Conservation (phyloP, 2,329 filamentous ascomycete species). For the Aspergillus fructus region DNA sequence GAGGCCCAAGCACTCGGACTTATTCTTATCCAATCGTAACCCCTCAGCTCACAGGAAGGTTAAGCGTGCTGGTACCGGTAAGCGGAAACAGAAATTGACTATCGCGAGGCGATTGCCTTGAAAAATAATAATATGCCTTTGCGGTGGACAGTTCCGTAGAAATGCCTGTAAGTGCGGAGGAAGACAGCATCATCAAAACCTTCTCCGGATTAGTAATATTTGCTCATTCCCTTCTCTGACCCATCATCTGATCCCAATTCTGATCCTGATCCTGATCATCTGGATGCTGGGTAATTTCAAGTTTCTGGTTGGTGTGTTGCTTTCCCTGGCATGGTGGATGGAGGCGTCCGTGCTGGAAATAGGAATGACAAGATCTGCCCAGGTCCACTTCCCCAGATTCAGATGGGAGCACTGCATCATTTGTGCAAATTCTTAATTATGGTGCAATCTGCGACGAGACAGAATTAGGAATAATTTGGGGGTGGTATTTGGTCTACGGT, state of each 20-base stretch:
- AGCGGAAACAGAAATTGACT: conserved; percentile 6
- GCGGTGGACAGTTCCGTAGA: too few species aligned
- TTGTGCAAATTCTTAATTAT: too few species aligned
- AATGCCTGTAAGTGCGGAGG: too few species aligned
- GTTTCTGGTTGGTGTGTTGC: neutral
- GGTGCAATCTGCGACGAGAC: too few species aligned
- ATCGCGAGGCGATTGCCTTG: neutral
- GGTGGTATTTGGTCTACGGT: neutral
- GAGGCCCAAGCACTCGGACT: conserved; percentile 24
- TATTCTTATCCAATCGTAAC: conserved; percentile 13
- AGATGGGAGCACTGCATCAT: neutral
- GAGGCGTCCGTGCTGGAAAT: conserved; percentile 18
- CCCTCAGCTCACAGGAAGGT: neutral
- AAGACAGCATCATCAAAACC: neutral
- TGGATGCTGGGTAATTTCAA: neutral
- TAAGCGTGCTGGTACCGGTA: conserved; percentile 5
- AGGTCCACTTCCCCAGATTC: conserved; percentile 27
- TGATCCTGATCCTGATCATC: conserved; percentile 4
- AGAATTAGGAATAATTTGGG: neutral
- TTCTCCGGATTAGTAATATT: neutral
- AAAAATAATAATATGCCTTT: neutral
- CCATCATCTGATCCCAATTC: conserved; percentile 12
- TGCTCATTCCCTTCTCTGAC: too few species aligned
- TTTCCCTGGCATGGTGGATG: neutral
- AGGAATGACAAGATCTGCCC: conserved; percentile 12